Evolutionary conservation across 139 green algal species (phyloP).

Genomic region (Tetradesmus lagerheimii): DNA sequence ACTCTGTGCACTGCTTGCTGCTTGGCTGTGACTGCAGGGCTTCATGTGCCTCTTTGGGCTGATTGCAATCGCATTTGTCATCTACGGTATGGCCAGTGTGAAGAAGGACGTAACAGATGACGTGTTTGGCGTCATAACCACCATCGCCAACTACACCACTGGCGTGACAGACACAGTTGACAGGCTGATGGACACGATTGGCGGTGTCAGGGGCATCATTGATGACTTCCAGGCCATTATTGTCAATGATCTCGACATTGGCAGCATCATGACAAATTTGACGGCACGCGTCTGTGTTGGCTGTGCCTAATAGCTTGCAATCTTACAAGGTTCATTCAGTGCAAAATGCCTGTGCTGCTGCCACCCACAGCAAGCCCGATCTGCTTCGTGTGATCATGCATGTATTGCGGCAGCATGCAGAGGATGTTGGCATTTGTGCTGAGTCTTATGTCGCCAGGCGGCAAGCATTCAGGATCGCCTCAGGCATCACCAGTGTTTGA

Average conservation of each 20-base stretch:
- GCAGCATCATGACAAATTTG: neutral
- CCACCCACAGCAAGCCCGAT: neutral
- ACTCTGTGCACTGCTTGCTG: neutral
- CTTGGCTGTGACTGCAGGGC: slow-evolving; percentile 25
- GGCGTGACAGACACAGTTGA: slow-evolving; percentile 8
- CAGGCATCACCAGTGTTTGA: too few relatives aligned
- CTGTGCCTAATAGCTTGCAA: too few relatives aligned
- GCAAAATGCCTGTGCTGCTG: neutral
- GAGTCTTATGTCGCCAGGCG: too few relatives aligned
- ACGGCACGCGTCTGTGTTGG: neutral
- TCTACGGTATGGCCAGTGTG: slow-evolving; percentile 40
- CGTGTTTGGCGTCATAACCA: slow-evolving; percentile 1
- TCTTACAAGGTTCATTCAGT: too few relatives aligned
- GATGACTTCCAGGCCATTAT: slow-evolving; percentile 45
- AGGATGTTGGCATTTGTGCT: too few relatives aligned
- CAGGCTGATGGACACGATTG: slow-evolving; percentile 16
- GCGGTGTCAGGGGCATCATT: slow-evolving; percentile 25
- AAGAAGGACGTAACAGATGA: slow-evolving; percentile 11
- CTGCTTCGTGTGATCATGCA: neutral
- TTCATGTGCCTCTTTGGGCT: slow-evolving; percentile 46
- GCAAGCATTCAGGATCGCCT: too few relatives aligned
- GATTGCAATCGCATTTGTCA: slow-evolving; percentile 15
- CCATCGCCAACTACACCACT: neutral
- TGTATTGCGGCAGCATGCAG: too few relatives aligned
- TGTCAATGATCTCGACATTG: slow-evolving; percentile 11